Conservation (phyloP, 495 filamentous ascomycete genomes). For the Chaetomium tenue region DNA sequence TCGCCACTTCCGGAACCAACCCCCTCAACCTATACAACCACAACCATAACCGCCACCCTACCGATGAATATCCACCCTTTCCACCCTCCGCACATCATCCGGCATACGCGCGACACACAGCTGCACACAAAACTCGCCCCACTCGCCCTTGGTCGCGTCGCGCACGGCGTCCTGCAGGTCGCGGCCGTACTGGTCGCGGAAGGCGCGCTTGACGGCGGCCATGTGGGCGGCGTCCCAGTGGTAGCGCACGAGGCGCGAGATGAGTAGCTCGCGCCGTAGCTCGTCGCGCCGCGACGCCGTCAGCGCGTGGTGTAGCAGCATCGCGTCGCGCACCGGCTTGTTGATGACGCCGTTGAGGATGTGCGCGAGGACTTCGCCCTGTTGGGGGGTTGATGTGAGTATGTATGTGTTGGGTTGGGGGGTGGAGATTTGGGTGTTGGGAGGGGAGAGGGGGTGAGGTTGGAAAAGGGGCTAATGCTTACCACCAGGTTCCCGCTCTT, state of each 20-base stretch:
- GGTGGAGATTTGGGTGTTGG: neutral
- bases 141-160: slow-evolving; percentile 51
- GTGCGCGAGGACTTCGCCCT: slow-evolving; percentile 95
- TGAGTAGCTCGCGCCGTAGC: slow-evolving; percentile 76
- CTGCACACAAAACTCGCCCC: slow-evolving; percentile 53
- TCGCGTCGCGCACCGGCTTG: slow-evolving; percentile 86
- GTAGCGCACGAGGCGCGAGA: slow-evolving; percentile 73
- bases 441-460: neutral
- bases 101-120: slow-evolving; percentile 55
- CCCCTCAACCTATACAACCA: neutral
- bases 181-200: slow-evolving; percentile 66
- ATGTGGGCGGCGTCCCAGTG: slow-evolving; percentile 84
- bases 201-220: slow-evolving; percentile 66
- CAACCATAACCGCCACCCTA: too few relatives aligned
- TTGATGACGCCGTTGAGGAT: slow-evolving; percentile 97
- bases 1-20: neutral
- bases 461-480: slow-evolving; percentile 42
- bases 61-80: slow-evolving; percentile 35
- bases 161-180: slow-evolving; percentile 62
- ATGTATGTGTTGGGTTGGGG: neutral
- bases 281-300: slow-evolving; percentile 58
- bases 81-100: slow-evolving; percentile 50
- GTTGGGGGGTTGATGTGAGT: neutral
- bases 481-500: slow-evolving; percentile 91
- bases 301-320: slow-evolving; percentile 91